Conservation (phyloP, 768 basidiomycete species). For the Amanita jacksonii region DNA sequence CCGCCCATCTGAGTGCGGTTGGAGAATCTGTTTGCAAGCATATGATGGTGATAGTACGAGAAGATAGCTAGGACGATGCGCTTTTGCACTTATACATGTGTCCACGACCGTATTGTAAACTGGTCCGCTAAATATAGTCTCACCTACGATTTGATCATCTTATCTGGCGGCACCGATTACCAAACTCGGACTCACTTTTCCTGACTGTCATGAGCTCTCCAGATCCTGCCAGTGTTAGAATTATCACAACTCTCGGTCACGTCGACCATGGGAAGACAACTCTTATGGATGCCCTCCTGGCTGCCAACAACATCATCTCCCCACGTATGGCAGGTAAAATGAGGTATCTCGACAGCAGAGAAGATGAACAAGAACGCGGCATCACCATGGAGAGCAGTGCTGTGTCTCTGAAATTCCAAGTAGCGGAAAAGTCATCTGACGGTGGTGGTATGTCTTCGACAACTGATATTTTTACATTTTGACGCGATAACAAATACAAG, state of each 20-base stretch:
- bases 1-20: too few species aligned
- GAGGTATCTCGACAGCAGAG: constrained; percentile 88
- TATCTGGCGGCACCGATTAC: neutral
- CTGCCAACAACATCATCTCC: constrained; percentile 97
- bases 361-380: constrained; percentile 95
- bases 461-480: constrained; percentile 7
- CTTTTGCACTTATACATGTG: too few species aligned
- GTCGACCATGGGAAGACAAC: constrained; percentile 97
- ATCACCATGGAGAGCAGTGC: constrained; percentile 99
- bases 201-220: constrained; percentile 21
- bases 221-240: constrained; percentile 48
- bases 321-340: constrained; percentile 91
- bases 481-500: constrained; percentile 23
- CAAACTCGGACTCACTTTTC: neutral
- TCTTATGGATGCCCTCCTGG: constrained; percentile 88
- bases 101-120: too few species aligned
- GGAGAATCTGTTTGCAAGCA: too few species aligned
- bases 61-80: too few species aligned
- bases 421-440: constrained; percentile 43
- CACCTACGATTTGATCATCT: neutral
- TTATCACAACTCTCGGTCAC: constrained; percentile 81
- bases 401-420: constrained; percentile 82
- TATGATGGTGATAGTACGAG: too few species aligned
- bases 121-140: too few species aligned
- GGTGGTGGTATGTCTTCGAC: constrained; percentile 45